Base-by-base conservation (phyloP, 495 filamentous ascomycete genomes). In the Neurospora sp. region DNA sequence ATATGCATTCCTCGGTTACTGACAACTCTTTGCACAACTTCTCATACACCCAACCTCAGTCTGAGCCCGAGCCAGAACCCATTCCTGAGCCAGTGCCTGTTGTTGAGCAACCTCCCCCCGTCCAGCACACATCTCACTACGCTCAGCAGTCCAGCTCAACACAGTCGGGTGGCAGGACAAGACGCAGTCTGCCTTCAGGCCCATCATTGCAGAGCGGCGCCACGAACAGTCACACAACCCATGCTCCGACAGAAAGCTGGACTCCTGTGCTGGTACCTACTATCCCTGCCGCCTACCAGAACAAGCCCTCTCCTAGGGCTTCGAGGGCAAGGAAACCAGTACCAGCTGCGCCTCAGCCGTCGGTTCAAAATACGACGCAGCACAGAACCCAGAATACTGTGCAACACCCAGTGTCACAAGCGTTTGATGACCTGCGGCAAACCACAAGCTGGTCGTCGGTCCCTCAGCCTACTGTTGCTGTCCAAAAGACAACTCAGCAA, bases 361-460 rank as follows among this genome's bases (percentile, higher is more conserved):
- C 53, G 7, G 31, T 17, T 27, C 27, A 65, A 17, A 65, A 16
- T 37, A 37, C 53, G 12, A 65, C 53, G 14, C 53, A 65, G 6
- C 53, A 65, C 6, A 35, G 53, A 65, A 14, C 53, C 0, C 71
- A 70, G 42, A 70, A 70, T 35, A 22, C 70, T 31, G 70, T 53
- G 1, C 70, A 39, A 17, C 41, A 69, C 20, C 16, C 75, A 3
- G 70, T 37, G 14, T 42, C 75, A 3, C 71, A 74, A 39, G 73
- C 73, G 4, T 77, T 76, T 70, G 76, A 78, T 41, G 75, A 76
- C 59, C 3, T 74, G 17, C 79, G 70, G 20, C 78, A 76, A 68
- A n/a, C 73, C 7, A 42, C 77, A 31, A 73, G 45, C 42, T 79
- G 78, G 77, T 40, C 72, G 12, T 40, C 42, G 14, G 68, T 71